Evolutionary conservation across 495 filamentous ascomycete genomes (phyloP).

Genomic region (Jackrogersella multiformis): DNA sequence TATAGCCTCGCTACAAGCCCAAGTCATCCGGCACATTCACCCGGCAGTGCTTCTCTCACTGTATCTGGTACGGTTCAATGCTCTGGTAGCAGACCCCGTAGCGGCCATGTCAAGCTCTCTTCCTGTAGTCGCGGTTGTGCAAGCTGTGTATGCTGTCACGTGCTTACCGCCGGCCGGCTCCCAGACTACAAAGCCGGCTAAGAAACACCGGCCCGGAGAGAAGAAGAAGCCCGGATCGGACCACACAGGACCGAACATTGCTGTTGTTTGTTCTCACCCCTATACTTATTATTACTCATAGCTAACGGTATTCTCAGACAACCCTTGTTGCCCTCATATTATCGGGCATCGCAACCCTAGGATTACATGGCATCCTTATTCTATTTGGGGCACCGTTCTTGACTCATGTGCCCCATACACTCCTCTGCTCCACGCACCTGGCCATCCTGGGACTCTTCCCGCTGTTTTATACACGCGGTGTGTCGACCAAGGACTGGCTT

Average conservation of each 20-base stretch:
- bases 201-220: constrained; percentile 53
- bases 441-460: constrained; percentile 77
- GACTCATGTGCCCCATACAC: constrained; percentile 79
- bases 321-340: constrained; percentile 70
- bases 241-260: constrained; percentile 43
- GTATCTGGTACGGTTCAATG: constrained; percentile 68
- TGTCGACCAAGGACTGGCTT: constrained; percentile 75
- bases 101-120: constrained; percentile 67
- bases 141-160: constrained; percentile 71
- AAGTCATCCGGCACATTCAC: constrained; percentile 62
- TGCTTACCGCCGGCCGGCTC: constrained; percentile 77
- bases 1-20: constrained; percentile 46
- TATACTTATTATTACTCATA: constrained; percentile 10
- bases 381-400: constrained; percentile 92
- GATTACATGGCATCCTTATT: constrained; percentile 72
- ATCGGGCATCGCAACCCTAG: constrained; percentile 62
- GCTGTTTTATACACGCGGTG: constrained; percentile 84
- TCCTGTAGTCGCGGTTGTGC: constrained; percentile 69
- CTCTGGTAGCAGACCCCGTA: constrained; percentile 77
- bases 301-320: constrained; percentile 58
- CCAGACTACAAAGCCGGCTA: constrained; percentile 42
- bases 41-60: constrained; percentile 70
- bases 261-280: constrained; percentile 47
- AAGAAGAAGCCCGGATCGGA: constrained; percentile 55
- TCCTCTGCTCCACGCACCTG: constrained; percentile 82